phyloP scores from a whole-genome alignment of 148 eudicot genomes.

The Heliosperma pusillum region DNA sequence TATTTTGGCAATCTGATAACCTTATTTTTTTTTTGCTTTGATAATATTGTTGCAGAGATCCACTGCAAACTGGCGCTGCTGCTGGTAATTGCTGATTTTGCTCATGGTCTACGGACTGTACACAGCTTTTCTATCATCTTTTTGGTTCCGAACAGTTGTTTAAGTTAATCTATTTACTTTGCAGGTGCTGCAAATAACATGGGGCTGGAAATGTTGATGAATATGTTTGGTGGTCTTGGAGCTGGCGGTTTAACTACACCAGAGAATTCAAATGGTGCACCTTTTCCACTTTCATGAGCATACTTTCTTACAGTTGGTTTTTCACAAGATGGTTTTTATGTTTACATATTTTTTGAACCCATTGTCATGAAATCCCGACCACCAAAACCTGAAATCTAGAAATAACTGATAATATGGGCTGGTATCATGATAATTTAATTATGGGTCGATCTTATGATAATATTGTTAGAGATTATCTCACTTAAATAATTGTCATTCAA shows the following conservation, averaged over 20 bases:
- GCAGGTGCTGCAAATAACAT: conserved; percentile 46
- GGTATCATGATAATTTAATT: too few species aligned
- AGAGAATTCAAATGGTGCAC: conserved; percentile 49
- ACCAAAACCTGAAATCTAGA: too few species aligned
- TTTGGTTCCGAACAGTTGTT: background rate
- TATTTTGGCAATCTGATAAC: background rate
- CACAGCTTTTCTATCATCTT: background rate
- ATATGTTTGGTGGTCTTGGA: conserved; percentile 89
- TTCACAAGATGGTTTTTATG: too few species aligned
- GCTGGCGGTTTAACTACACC: conserved; percentile 67
- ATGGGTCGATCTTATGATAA: too few species aligned
- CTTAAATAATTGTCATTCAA: too few species aligned
- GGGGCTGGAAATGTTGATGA: conserved; percentile 82
- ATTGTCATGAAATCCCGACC: too few species aligned
- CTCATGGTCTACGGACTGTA: background rate
- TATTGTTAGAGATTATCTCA: too few species aligned
- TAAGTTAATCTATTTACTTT: background rate
- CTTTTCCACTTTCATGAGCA: background rate
- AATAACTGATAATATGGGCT: too few species aligned
- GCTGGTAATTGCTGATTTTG: conserved; percentile 40
- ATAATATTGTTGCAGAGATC: conserved; percentile 47
- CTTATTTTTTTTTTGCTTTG: background rate
- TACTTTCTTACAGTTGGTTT: too few species aligned
- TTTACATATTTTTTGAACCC: too few species aligned
- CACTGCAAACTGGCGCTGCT: conserved; percentile 53